phyloP scores from a whole-genome alignment of 2,329 filamentous ascomycete genomes.

The Trichophyton simii region DNA sequence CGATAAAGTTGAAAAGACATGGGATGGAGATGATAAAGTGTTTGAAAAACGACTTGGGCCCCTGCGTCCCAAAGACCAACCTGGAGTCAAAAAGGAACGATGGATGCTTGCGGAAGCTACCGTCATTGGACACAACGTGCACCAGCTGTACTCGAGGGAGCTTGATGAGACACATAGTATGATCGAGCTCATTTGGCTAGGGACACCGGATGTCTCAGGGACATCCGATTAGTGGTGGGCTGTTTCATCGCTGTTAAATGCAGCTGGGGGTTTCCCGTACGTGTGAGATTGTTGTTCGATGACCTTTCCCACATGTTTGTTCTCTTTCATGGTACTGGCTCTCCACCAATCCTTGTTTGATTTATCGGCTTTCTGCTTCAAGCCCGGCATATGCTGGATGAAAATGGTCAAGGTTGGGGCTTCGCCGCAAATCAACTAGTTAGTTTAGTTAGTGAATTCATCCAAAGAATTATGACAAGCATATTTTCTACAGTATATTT shows the following conservation, averaged over 20 bases:
- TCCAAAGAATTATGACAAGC: too few species aligned
- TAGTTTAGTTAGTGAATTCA: too few species aligned
- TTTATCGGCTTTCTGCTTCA: too few species aligned
- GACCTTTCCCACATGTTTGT: background rate
- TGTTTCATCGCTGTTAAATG: background rate
- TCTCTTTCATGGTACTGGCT: background rate
- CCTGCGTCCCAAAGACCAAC: constrained; percentile 28
- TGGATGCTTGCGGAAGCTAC: constrained; percentile 29
- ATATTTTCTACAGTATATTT: too few species aligned
- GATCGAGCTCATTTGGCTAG: constrained; percentile 34
- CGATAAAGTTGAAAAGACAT: constrained; percentile 33
- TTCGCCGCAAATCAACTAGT: background rate
- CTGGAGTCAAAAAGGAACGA: constrained; percentile 30
- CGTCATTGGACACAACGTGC: constrained; percentile 32
- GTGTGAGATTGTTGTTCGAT: background rate
- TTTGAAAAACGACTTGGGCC: constrained; percentile 31
- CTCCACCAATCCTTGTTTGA: background rate
- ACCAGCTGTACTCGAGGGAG: constrained; percentile 32
- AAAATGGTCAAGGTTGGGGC: too few species aligned
- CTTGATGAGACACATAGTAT: constrained; percentile 30
- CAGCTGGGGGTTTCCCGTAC: background rate
- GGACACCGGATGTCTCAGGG: background rate
- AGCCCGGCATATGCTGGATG: too few species aligned
- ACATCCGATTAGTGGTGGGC: background rate
- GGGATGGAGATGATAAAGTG: constrained; percentile 31